Percentiles rank a stretch among this genome's conserved stretches.
Conservation (phyloP, 192 early-diverging fungal genomes). For the Backusella parvicylindrica region DNA sequence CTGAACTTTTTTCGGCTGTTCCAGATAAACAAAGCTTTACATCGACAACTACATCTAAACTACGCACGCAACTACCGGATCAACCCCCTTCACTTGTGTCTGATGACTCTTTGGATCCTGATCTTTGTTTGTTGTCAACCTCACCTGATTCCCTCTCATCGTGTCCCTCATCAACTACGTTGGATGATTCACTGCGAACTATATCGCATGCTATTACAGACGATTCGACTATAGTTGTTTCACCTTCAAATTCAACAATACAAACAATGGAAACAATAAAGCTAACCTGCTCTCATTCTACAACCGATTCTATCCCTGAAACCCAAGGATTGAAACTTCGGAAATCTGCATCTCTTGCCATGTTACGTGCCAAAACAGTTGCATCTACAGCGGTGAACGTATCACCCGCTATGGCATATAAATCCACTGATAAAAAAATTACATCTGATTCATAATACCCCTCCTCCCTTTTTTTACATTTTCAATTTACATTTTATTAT, state of each 20-base stretch:
- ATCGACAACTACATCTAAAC: constrained; percentile 1
- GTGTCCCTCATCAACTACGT: not conserved
- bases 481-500: not conserved
- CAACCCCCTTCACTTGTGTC: not conserved
- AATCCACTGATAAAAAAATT: not conserved
- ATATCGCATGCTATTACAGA: not conserved
- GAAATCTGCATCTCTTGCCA: constrained; percentile 11
- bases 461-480: not conserved
- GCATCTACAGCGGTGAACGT: constrained; percentile 22
- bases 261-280: not conserved
- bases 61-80: not conserved
- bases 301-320: not conserved
- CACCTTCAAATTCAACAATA: not conserved
- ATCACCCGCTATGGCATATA: not conserved
- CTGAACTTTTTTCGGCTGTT: constrained; percentile 16
- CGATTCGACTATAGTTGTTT: constrained; percentile 1
- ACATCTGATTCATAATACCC: not conserved
- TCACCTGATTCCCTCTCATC: not conserved
- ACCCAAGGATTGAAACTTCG: not conserved
- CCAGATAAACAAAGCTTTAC: constrained; percentile 2
- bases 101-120: not conserved
- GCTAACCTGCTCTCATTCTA: not conserved
- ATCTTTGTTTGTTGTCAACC: not conserved
- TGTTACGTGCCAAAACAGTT: constrained; percentile 17
- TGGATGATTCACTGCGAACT: not conserved